These are phyloP conservation scores for Quercus rubra DNA, from an alignment of 306 rosid species.

Conservation along the genomic window DNA sequence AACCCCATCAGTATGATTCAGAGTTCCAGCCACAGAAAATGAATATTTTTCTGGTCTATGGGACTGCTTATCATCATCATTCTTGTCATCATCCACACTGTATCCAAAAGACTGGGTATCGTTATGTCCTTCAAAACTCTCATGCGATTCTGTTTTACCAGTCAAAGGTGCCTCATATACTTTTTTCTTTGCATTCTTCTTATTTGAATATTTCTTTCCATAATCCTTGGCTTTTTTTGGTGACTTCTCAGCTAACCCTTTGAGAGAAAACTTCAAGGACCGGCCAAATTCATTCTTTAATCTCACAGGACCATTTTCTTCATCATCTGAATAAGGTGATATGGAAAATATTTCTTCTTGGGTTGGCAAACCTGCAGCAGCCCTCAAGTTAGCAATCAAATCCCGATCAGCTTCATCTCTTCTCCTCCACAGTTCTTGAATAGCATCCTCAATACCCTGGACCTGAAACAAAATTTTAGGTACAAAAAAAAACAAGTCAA, in stretches of 20 bases:
- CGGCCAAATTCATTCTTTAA: conserved; percentile 76
- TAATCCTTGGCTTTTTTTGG: conserved; percentile 70
- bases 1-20: conserved; percentile 56
- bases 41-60: conserved; percentile 48
- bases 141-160: conserved; percentile 36
- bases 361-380: conserved; percentile 91
- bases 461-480: conserved; percentile 44
- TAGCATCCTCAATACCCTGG: conserved; percentile 89
- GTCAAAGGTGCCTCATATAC: conserved; percentile 41
- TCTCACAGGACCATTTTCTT: conserved; percentile 61
- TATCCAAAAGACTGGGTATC: conserved; percentile 49
- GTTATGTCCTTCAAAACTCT: conserved; percentile 59
- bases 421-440: conserved; percentile 95
- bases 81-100: conserved; percentile 53
- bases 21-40: conserved; percentile 70
- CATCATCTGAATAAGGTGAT: conserved; percentile 93
- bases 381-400: conserved; percentile 80
- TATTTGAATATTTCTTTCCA: conserved; percentile 65
- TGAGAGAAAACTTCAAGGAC: conserved; percentile 72
- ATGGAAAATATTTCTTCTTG: conserved; percentile 89
- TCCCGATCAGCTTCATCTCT: conserved; percentile 70
- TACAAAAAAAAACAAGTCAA: conserved; percentile 4
- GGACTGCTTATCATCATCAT: conserved; percentile 58
- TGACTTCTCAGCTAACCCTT: conserved; percentile 63
- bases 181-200: conserved; percentile 59